Evolutionary conservation across 805 yeast genomes (phyloP), one percentile per base, ranked within the genome.

Genomic region (Metschnikowia kunwiensis): DNA sequence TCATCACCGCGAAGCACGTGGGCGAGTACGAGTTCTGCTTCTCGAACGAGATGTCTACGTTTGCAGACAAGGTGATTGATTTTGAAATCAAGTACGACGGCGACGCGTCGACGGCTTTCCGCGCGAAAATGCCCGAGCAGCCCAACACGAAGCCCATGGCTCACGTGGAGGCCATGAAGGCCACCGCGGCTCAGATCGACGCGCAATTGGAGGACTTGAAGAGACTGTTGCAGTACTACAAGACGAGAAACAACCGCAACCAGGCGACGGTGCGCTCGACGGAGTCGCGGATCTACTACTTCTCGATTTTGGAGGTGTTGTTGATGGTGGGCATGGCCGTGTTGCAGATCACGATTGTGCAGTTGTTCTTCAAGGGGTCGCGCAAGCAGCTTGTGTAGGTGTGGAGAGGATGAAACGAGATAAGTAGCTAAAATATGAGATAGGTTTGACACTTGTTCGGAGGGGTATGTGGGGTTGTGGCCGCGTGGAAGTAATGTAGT

Each of bases 1-100:
- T 77, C 5, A 79, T 88, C 57, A 68, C 64, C 14, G 94, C 86
- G 15, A 77, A 74, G 27, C 55, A 58, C 34, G 57, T 61, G 13
- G 96, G 96, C 27, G 96, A 88, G 60, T 88, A 86, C 67, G 83
- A 82, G 60, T 82, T 88, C 59, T 88, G 96, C 64, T 86, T 88
- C 67, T 65, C 78, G 51, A 84, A 86, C 60, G 84, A 78, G 44
- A 82, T 83, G 85, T 77, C 86, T 4, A 82, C 89, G 4, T 78
- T 78, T 57, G 82, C 88, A 36, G 89, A 84, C 55, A 87, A 86
- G 64, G 78, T 82, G 36, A 80, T 88, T 49, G 95, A 86, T 62
- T 82, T 88, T 51, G 95, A 88, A 55, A 75, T 88, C 54, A 74
- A 70, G 45, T 60, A 66, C 43, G 77, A 70, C 34, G 70, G 72